Base-by-base conservation (phyloP, 1,139 yeast species). In the Blastobotrys aristatus region DNA sequence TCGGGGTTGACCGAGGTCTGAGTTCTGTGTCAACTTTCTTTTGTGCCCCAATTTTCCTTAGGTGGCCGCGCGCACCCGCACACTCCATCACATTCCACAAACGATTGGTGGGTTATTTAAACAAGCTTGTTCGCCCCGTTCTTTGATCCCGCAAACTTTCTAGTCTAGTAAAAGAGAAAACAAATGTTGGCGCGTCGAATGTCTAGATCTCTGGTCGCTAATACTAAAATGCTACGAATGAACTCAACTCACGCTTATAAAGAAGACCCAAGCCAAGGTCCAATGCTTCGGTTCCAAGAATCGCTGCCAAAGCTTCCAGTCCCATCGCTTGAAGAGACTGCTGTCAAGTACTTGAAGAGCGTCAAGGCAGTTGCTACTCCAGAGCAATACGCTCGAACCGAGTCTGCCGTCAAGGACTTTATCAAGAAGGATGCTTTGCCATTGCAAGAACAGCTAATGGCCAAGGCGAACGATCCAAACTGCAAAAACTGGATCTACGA, bases 401-500 rank as follows among this genome's bases (percentile, higher is more conserved):
- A 76, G 49, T 62, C 70, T 31, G 75, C 80, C 21, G 86, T 89
- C 46, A 74, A 79, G 50, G 84, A 81, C 46, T 89, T 92, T 60
- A 67, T 79, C 50, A 67, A 71, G 47, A 86, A 88, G 14, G 72
- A 72, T 49, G 95, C 95, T 37, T 79, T 78, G 42, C 68, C 68
- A 33, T 75, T 92, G 54, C 97, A 92, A 64, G 57, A 71, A 48
- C 77, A 92, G 56, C 75, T 92, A 49, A 63, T 69, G 38, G 71
- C 75, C 26, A 79, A 79, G 58, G 82, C 94, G 36, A 61, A 69
- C 35, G 76, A 69, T 51, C 77, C 80, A 56, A 69, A 63, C 49
- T 71, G 67, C 47, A 82, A 87, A 64, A 92, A 92, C 68, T 92
- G 98, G 98, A 76, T 92, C 62, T 80, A 87, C 47, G 84, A 80